Evolutionary conservation across 306 rosid genomes (phyloP), one percentile per base, ranked within the genome.

Genomic region (Quercus glauca): DNA sequence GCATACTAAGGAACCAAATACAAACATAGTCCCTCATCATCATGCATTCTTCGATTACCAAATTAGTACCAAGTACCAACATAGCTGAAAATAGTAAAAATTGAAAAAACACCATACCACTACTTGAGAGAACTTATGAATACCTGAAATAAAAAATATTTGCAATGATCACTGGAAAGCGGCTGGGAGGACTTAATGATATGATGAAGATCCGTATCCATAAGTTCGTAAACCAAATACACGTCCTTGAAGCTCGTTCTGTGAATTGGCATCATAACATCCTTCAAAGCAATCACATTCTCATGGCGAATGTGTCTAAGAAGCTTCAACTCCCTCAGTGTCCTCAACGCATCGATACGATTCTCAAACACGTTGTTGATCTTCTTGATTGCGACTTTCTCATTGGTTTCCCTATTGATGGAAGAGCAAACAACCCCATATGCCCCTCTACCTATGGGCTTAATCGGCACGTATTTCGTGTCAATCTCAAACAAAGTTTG

Each of bases 321-420:
- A 68, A 92, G 85, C 87, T 86, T 94, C 85, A 94, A 72, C 79
- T 94, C 99, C 87, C 99, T 86, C 72, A 94, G 84, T 14, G 95
- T 91, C 87, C 97, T 85, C 82, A 90, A 61, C 0, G 97, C 93
- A 68, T 91, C 92, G 68, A 79, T 74, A 15, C 77, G 78, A 69
- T 91, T 87, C 71, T 91, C 95, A 82, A 92, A 94, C 61, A 91
- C 83, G 37, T 90, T 94, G 52, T 86, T 76, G 76, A 92, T 94
- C 89, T 90, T 94, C 91, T 94, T 94, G 76, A 94, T 92, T 15
- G 97, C 95, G 76, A 92, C 92, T 83, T 77, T 94, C 91, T 94
- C 97, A 73, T 85, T 82, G 26, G 97, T 94, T 80, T 87, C 92
- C 76, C 81, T 79, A 5, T 92, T 94, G 74, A 92, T 79, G 55